phyloP scores from a whole-genome alignment of 495 filamentous ascomycete genomes.

The Penicillium angulare region DNA sequence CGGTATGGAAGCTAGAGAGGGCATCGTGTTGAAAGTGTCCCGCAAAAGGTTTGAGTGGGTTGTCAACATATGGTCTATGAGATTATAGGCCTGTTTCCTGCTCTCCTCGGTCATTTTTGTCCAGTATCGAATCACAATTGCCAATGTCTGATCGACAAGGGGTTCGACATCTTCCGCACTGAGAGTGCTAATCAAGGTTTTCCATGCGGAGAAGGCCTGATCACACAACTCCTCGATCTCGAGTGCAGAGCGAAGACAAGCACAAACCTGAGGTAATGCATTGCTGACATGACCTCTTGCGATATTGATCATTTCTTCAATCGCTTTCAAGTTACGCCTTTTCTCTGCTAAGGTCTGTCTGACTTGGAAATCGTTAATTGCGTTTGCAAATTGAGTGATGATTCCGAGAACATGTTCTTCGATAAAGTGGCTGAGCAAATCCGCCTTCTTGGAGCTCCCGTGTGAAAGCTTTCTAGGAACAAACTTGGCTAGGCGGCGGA shows the following conservation, averaged over 20 bases:
- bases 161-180: slow-evolving; percentile 74
- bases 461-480: slow-evolving; percentile 53
- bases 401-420: slow-evolving; percentile 85
- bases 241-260: slow-evolving; percentile 83
- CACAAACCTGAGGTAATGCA: slow-evolving; percentile 81
- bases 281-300: slow-evolving; percentile 66
- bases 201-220: slow-evolving; percentile 81
- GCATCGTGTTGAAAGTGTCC: slow-evolving; percentile 67
- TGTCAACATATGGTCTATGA: slow-evolving; percentile 64
- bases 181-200: slow-evolving; percentile 67
- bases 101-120: slow-evolving; percentile 57
- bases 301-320: slow-evolving; percentile 83
- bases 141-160: slow-evolving; percentile 82
- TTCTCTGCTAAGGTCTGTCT: slow-evolving; percentile 63
- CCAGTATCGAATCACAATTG: slow-evolving; percentile 83
- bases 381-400: slow-evolving; percentile 76
- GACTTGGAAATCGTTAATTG: slow-evolving; percentile 68
- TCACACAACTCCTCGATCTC: slow-evolving; percentile 68
- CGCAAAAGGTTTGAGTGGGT: slow-evolving; percentile 57
- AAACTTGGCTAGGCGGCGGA: slow-evolving; percentile 66
- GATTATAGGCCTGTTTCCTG: slow-evolving; percentile 52
- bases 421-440: slow-evolving; percentile 72
- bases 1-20: slow-evolving; percentile 72
- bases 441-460: slow-evolving; percentile 50
- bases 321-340: slow-evolving; percentile 70